Evolutionary conservation across 129 eudicot species (phyloP).

Genomic region (Saposhnikovia divaricata): DNA sequence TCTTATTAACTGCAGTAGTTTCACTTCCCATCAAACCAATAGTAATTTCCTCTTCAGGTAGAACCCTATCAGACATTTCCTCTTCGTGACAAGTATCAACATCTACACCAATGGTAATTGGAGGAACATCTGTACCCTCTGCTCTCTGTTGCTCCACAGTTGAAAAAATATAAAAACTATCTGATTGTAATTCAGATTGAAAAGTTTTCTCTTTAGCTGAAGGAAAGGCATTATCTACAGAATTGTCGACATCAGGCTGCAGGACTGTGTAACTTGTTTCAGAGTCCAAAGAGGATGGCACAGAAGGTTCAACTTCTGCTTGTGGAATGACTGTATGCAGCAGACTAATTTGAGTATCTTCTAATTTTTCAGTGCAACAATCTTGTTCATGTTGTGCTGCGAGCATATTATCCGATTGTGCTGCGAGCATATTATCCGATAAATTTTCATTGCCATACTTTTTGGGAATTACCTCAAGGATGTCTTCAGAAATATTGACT

Average conservation of each 20-base stretch:
- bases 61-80: constrained; percentile 17
- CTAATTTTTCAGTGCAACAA: constrained; percentile 14
- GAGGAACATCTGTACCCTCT: constrained; percentile 18
- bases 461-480: constrained; percentile 10
- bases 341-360: constrained; percentile 17
- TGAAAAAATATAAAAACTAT: constrained; percentile 4
- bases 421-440: constrained; percentile 13
- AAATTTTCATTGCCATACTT: constrained; percentile 18
- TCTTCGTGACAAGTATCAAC: constrained; percentile 15
- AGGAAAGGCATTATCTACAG: constrained; percentile 17
- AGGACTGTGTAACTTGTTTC: constrained; percentile 13
- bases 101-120: constrained; percentile 27
- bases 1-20: constrained; percentile 8
- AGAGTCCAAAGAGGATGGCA: constrained; percentile 18
- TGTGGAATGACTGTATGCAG: constrained; percentile 19
- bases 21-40: constrained; percentile 19
- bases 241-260: constrained; percentile 8
- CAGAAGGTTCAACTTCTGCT: constrained; percentile 22
- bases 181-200: constrained; percentile 1
- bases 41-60: neutral
- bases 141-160: constrained; percentile 19
- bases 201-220: constrained; percentile 21
- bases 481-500: constrained; percentile 14
- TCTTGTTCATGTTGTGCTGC: constrained; percentile 21
- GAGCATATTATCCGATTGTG: constrained; percentile 12